Evolutionary conservation across 2,329 filamentous ascomycete genomes (phyloP).

Genomic region (Pseudogymnoascus sp.): DNA sequence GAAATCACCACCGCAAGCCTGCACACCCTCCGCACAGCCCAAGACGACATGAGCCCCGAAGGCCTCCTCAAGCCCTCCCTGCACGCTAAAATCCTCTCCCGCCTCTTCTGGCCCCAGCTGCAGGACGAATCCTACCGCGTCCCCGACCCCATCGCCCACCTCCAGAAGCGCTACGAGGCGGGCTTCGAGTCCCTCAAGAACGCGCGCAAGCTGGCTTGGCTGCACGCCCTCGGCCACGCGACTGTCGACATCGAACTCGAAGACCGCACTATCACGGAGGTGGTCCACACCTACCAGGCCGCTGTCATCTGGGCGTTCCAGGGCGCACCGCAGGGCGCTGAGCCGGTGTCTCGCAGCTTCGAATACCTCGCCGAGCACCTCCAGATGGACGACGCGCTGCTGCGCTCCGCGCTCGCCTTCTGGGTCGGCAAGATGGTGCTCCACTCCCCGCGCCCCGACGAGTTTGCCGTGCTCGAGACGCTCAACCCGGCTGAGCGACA

Average conservation of each 20-base stretch:
- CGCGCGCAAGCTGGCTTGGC: slow-evolving; percentile 80
- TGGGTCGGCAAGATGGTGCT: slow-evolving; percentile 65
- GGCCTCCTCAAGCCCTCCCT: slow-evolving; percentile 37
- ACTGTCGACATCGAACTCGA: slow-evolving; percentile 73
- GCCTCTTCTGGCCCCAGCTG: slow-evolving; percentile 86
- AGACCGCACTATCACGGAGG: slow-evolving; percentile 65
- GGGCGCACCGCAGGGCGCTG: slow-evolving; percentile 24
- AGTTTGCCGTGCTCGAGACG: slow-evolving; percentile 61
- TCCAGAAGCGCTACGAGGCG: slow-evolving; percentile 63
- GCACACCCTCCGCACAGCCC: slow-evolving; percentile 17
- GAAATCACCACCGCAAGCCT: slow-evolving; percentile 19
- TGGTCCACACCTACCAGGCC: slow-evolving; percentile 77
- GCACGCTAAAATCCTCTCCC: slow-evolving; percentile 79
- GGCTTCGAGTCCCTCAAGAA: slow-evolving; percentile 75
- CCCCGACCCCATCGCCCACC: slow-evolving; percentile 46
- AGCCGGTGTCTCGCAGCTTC: slow-evolving; percentile 33
- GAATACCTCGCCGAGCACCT: slow-evolving; percentile 46
- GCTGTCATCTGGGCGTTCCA: slow-evolving; percentile 81
- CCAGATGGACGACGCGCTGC: slow-evolving; percentile 65
- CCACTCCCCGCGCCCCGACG: slow-evolving; percentile 43
- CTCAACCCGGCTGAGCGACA: slow-evolving; percentile 36
- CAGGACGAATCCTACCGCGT: slow-evolving; percentile 60
- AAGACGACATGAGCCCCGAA: slow-evolving; percentile 28
- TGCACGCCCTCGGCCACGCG: slow-evolving; percentile 72
- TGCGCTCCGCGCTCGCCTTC: slow-evolving; percentile 58